phyloP scores from a whole-genome alignment of 2,329 filamentous ascomycete genomes.

The Ophiostoma angusticollis region DNA sequence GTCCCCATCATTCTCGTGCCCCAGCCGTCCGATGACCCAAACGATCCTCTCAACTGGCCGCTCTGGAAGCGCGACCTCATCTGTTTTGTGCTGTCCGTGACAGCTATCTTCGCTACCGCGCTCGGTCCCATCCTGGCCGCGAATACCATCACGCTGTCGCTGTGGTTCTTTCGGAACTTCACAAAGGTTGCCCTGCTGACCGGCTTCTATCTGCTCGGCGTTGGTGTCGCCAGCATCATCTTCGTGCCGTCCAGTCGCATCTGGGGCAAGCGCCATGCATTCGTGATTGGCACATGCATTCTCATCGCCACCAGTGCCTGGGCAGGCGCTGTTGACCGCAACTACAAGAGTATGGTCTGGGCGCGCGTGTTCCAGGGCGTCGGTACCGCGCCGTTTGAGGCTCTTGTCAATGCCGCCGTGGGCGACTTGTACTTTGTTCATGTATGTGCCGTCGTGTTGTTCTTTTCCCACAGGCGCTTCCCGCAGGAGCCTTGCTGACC shows the following conservation, averaged over 20 bases:
- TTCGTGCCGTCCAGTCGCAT: slow-evolving; percentile 80
- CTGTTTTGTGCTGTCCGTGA: slow-evolving; percentile 62
- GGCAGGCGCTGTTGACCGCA: slow-evolving; percentile 56
- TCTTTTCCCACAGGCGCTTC: not conserved
- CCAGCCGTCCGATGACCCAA: slow-evolving; percentile 81
- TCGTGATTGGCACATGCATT: slow-evolving; percentile 62
- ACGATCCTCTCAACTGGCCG: slow-evolving; percentile 79
- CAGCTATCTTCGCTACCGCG: slow-evolving; percentile 71
- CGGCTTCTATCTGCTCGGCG: slow-evolving; percentile 75
- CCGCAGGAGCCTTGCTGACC: too few relatives aligned
- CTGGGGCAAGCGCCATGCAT: slow-evolving; percentile 86
- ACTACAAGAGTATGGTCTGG: slow-evolving; percentile 61
- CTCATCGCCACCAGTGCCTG: slow-evolving; percentile 64
- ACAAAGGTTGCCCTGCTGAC: slow-evolving; percentile 72
- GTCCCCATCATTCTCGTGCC: slow-evolving; percentile 66
- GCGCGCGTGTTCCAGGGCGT: slow-evolving; percentile 78
- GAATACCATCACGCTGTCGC: slow-evolving; percentile 66
- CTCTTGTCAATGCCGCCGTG: slow-evolving; percentile 75
- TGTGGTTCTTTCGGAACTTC: slow-evolving; percentile 53
- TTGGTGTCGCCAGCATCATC: slow-evolving; percentile 67
- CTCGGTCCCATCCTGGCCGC: slow-evolving; percentile 79
- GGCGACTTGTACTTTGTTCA: slow-evolving; percentile 88
- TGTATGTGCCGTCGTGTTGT: slow-evolving; percentile 10
- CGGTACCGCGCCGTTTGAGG: slow-evolving; percentile 78
- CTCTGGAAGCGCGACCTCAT: slow-evolving; percentile 75